A percentile compares a stretch with the other conserved stretches of the same genome.
Conservation (phyloP, 768 basidiomycete genomes). For the Kwoniella heveanensis region DNA sequence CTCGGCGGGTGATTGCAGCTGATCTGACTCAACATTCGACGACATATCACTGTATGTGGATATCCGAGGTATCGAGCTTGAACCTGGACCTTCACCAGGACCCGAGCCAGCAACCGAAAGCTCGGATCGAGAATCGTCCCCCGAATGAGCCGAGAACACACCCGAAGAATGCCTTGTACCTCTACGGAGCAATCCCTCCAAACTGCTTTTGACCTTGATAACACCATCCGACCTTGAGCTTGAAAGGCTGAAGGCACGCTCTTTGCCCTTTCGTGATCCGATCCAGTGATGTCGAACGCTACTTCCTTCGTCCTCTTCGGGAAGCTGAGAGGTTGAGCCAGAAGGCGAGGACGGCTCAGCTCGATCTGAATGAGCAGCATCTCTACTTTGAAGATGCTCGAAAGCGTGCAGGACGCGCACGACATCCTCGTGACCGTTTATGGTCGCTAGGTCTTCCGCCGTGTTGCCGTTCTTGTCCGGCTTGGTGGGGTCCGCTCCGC, state of each 20-base stretch:
- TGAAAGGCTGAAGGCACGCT: constrained; percentile 39
- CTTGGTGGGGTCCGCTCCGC: constrained; percentile 77
- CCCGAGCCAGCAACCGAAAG: background rate
- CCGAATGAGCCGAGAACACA: constrained; percentile 1
- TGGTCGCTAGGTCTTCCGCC: constrained; percentile 77
- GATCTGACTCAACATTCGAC: constrained; percentile 13
- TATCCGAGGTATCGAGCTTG: constrained; percentile 9
- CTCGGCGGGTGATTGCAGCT: constrained; percentile 17
- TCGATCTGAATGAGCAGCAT: constrained; percentile 25
- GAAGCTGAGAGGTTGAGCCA: constrained; percentile 16
- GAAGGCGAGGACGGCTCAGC: constrained; percentile 24
- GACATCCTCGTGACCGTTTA: constrained; percentile 77
- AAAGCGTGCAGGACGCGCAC: constrained; percentile 73
- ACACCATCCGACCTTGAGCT: constrained; percentile 34
- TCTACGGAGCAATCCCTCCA: constrained; percentile 36
- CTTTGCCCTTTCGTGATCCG: constrained; percentile 42
- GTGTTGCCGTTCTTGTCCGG: constrained; percentile 90
- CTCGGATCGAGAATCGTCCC: constrained; percentile 16
- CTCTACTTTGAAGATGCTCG: constrained; percentile 48
- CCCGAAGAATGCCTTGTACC: constrained; percentile 16
- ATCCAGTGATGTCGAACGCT: constrained; percentile 9
- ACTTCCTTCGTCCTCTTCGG: constrained; percentile 21
- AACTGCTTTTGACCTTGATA: constrained; percentile 31
- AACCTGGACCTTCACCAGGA: too few relatives aligned
- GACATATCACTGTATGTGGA: constrained; percentile 14